Evolutionary conservation across 768 basidiomycete species (phyloP).

Genomic region (Boletus edulis): DNA sequence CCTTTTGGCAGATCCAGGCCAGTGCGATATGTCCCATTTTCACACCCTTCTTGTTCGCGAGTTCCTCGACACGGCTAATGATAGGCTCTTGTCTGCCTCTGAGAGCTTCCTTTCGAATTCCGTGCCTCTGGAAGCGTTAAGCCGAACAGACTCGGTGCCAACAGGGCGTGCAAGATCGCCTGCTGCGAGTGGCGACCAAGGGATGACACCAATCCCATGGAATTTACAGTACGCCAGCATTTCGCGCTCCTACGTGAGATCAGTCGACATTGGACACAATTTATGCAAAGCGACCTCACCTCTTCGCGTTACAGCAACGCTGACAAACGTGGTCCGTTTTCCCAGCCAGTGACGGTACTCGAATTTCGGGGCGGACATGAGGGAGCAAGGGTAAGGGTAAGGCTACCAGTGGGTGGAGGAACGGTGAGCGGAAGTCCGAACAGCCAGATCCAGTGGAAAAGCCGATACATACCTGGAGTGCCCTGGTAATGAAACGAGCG

Average conservation of each 20-base stretch:
- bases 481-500: no score
- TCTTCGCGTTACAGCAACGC: slow-evolving; percentile 9
- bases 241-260: slow-evolving; percentile 38
- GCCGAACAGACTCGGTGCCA: slow-evolving; percentile 23
- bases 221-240: slow-evolving; percentile 46
- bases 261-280: slow-evolving; percentile 11
- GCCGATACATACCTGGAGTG: no score
- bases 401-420: no score
- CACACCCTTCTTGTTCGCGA: slow-evolving; percentile 37
- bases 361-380: slow-evolving; percentile 19
- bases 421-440: no score
- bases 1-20: slow-evolving; percentile 41
- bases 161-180: slow-evolving; percentile 41
- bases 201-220: slow-evolving; percentile 52
- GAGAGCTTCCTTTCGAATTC: slow-evolving; percentile 21
- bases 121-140: slow-evolving; percentile 15
- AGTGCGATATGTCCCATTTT: slow-evolving; percentile 47
- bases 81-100: slow-evolving; percentile 23
- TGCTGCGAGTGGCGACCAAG: slow-evolving; percentile 44
- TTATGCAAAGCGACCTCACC: no score
- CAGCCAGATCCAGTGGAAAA: no score
- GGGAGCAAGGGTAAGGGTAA: not conserved
- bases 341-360: slow-evolving; percentile 32
- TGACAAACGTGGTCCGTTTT: slow-evolving; percentile 48
- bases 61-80: slow-evolving; percentile 28